Evolutionary conservation across 257 asterid species (phyloP).

Genomic region (Jacaranda copaia): DNA sequence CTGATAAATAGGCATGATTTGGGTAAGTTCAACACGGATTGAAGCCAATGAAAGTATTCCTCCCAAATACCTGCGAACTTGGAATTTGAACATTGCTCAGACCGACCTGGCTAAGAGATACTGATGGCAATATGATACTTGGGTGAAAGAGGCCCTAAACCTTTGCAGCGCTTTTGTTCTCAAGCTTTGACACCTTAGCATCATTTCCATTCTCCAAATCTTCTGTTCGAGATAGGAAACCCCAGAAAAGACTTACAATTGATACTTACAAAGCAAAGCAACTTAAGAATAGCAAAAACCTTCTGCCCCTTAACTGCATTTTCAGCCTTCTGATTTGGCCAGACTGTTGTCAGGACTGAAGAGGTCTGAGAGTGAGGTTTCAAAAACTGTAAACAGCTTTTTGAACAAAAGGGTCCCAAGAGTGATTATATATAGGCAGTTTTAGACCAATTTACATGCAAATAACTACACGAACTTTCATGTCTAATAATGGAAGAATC

Average conservation of each 20-base stretch:
- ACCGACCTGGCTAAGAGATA: no score
- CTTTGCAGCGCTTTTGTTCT: conserved; percentile 84
- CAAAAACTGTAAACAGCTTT: background rate
- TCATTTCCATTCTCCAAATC: conserved; percentile 64
- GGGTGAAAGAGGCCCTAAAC: conserved; percentile 42
- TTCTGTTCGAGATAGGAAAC: conserved; percentile 21
- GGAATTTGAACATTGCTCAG: background rate
- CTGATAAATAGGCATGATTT: conserved; percentile 76
- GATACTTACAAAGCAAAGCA: background rate
- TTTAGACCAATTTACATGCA: background rate
- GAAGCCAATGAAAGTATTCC: conserved; percentile 76
- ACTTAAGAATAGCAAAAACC: background rate
- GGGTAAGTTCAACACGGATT: conserved; percentile 69
- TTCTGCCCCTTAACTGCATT: background rate
- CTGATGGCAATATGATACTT: background rate
- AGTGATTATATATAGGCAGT: background rate
- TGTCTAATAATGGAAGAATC: background rate
- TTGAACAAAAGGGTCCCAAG: background rate
- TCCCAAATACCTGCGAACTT: conserved; percentile 75
- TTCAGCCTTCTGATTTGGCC: background rate
- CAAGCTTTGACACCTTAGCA: conserved; percentile 69
- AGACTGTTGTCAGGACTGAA: background rate
- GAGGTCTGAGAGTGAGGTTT: background rate
- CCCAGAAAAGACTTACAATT: background rate
- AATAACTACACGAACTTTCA: background rate